A percentile compares a stretch with the other conserved stretches of the same genome.
Evolutionary conservation across 129 eudicot species (phyloP).

Genomic region (Centella asiatica): DNA sequence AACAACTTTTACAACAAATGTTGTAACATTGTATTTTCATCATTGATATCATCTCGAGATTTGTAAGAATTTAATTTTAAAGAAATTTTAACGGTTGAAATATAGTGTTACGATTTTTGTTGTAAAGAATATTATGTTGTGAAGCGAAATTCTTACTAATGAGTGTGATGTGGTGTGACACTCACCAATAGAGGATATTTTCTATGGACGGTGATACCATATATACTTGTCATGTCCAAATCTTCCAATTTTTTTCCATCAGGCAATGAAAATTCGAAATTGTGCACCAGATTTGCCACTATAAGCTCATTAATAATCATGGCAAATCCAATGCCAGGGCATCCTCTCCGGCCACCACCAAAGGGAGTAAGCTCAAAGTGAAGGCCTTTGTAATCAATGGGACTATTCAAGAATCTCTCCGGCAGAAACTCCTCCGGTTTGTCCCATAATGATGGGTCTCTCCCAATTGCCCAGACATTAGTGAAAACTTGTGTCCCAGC

Average conservation of each 20-base stretch:
- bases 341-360: conserved; percentile 72
- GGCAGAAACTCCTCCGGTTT: conserved; percentile 50
- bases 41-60: too few relatives aligned
- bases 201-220: not conserved
- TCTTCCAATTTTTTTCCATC: conserved; percentile 17
- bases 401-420: conserved; percentile 43
- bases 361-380: conserved; percentile 62
- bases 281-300: conserved; percentile 44
- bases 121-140: too few relatives aligned
- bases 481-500: conserved; percentile 37
- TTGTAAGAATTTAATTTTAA: too few relatives aligned
- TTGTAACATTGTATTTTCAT: too few relatives aligned
- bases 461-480: conserved; percentile 59
- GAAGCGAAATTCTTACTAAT: too few relatives aligned
- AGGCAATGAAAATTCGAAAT: conserved; percentile 35
- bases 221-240: not conserved
- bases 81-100: too few relatives aligned
- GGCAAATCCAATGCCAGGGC: conserved; percentile 53
- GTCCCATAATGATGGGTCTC: conserved; percentile 45
- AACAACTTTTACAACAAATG: too few relatives aligned
- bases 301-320: conserved; percentile 35
- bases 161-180: conserved; percentile 5
- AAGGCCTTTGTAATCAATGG: conserved; percentile 36
- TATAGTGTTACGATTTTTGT: too few relatives aligned
- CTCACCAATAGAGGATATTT: not conserved